Base-by-base conservation (phyloP, 225 moss, liverwort and hornwort genomes). In the Antitrichia curtipendula region DNA sequence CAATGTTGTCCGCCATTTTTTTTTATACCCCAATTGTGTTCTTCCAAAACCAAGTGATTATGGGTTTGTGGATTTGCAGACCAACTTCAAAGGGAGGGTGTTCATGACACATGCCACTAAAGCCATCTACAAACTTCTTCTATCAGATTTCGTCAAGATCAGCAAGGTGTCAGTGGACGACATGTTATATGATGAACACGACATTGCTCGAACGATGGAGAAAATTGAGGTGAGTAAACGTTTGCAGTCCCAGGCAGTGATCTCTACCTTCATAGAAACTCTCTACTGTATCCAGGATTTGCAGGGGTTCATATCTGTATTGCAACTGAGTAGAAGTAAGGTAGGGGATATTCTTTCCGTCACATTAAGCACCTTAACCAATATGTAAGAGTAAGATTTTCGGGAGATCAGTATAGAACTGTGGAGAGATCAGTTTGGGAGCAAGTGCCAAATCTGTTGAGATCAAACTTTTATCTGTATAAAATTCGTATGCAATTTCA, bases 61-160 rank as follows among this genome's bases (percentile, higher is more conserved):
- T 82, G 69, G n/a, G 34, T 61, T 87, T 53, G 71, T 73, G 90
- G 64, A 86, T 84, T 70, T 60, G 69, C 94, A 98, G 97, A 99
- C 97, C 75, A 99, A 95, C 75, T 99, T 97, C 80, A 96, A 96
- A 87, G 99, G 97, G 77, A 92, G 99, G 87, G 96, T 99, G 68
- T 96, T 96, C 88, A 99, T 99, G 99, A 99, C 99, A 38, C 99
- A 96, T 92, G 99, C 99, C 85, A 99, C 97, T 12, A 99, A 99
- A 84, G 99, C 94, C 82, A 99, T 97, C 84, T 99, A 97, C 91
- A 95, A 96, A 91, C 95, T 99, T 34, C 90, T 99, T 63, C 89
- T 99, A 18, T 96, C 95, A 21, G 99, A 97, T 90, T 97, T 94
- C 62, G 99, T 99, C 66, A 99, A 97, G 85, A 95, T 99, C 84